A percentile compares a stretch with the other conserved stretches of the same genome.
Conservation (phyloP, 441 rosid species). For the Brassica hybrid region DNA sequence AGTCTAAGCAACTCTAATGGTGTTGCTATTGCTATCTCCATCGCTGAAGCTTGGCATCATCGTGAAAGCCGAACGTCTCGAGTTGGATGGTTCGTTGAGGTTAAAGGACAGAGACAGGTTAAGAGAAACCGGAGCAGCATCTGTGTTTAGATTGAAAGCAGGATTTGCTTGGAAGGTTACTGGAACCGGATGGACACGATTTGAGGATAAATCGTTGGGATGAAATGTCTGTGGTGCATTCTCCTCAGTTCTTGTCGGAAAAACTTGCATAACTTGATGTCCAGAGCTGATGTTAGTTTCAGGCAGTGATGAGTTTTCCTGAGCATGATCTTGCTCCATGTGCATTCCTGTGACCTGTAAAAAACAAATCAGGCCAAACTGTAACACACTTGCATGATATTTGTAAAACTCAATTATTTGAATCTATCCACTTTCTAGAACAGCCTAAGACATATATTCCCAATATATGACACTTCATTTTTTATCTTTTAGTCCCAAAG, state of each 20-base stretch:
- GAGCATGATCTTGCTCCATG: conserved; percentile 42
- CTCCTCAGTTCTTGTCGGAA: conserved; percentile 30
- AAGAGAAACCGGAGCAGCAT: conserved; percentile 53
- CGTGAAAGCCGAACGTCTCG: conserved; percentile 28
- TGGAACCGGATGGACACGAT: background rate
- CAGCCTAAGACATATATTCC: conserved; percentile 5
- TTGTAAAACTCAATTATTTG: background rate
- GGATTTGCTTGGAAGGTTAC: conserved; percentile 36
- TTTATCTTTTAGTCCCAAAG: background rate
- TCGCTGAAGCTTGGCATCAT: conserved; percentile 53
- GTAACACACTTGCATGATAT: background rate
- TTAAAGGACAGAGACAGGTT: conserved; percentile 53
- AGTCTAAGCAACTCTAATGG: conserved; percentile 65
- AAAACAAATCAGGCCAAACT: conserved; percentile 15
- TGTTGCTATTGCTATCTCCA: conserved; percentile 66
- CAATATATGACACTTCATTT: background rate
- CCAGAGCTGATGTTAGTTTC: conserved; percentile 59
- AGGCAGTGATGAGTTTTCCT: conserved; percentile 37
- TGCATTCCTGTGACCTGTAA: conserved; percentile 38
- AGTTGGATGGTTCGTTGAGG: conserved; percentile 47
- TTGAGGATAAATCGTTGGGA: conserved; percentile 21
- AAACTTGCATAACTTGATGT: conserved; percentile 46
- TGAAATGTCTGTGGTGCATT: conserved; percentile 20
- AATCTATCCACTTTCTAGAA: conserved; percentile 4
- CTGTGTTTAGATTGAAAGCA: conserved; percentile 31